Base-by-base conservation (phyloP, 257 asterid species). In the Solanum chmielewskii region DNA sequence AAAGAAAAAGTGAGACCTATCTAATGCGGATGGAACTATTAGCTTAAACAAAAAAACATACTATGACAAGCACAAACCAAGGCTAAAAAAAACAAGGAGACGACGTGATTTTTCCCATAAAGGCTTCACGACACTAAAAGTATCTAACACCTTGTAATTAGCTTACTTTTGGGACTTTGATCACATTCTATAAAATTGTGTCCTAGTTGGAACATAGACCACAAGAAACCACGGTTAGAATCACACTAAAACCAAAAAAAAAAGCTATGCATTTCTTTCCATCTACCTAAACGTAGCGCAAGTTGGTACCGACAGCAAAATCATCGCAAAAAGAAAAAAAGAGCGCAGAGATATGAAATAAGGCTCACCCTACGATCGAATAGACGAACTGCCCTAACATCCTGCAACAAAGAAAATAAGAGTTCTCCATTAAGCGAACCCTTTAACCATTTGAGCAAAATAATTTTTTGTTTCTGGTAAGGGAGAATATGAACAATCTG, bases 351-450 rank as follows among this genome's bases (percentile, higher is more conserved):
- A 45, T 8, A 47, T 27, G 41, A 73, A 56, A 35, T 86, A 78
- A 62, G n/a, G 90, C 94, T 89, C 90, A 97, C 99, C 97, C 95
- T 92, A 29, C 99, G 99, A 88, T 97, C 99, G 31, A 97, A 97
- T 66, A 97, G 94, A 13, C 99, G 97, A 89, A 95, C 90, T 86
- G 98, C 98, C 91, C 98, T 95, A 11, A 90, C 81, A 88, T 96
- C 98, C 99, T 97, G 98, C 94, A 91, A 90, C 75, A n/a, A 87
- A 52, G 80, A 86, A 73, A 83, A 27, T 27, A 64, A 21, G 25
- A 86, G 44, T 14, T 45, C 33, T 44, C 56, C 33, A 81, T 70
- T 14, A 71, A 59, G 80, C 11, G 7, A 20, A 71, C 35, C 68
- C n/a, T 21, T 29, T 49, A 80, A 47, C 69, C 12, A 27, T 31